Evolutionary conservation across 345 rosid species (phyloP).

Genomic region (Salix brachista): DNA sequence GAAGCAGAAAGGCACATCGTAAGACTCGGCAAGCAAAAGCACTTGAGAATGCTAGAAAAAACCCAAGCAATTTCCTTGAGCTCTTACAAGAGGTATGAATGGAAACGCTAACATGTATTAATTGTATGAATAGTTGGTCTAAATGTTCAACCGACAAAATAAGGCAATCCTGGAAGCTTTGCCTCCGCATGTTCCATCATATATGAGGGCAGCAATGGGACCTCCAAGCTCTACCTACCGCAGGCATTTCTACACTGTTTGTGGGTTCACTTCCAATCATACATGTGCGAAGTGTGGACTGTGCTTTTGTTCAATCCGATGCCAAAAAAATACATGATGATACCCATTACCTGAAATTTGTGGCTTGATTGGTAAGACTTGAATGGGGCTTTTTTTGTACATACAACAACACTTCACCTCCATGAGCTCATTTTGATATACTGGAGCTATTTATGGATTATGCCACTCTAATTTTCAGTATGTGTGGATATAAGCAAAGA

Average conservation of each 20-base stretch:
- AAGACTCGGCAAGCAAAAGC: constrained; percentile 97
- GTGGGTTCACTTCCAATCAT: constrained; percentile 64
- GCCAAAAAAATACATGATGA: constrained; percentile 76
- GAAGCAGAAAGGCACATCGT: constrained; percentile 74
- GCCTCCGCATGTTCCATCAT: constrained; percentile 77
- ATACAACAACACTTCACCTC: neutral
- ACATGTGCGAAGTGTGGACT: constrained; percentile 78
- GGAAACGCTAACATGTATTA: neutral
- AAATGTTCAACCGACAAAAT: neutral
- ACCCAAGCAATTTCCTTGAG: constrained; percentile 82
- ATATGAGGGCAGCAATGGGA: constrained; percentile 71
- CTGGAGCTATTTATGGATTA: neutral
- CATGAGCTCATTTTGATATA: neutral
- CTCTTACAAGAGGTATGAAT: constrained; percentile 71
- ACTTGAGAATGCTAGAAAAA: constrained; percentile 81
- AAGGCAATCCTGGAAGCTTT: constrained; percentile 80
- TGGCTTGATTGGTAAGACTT: constrained; percentile 42
- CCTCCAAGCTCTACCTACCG: constrained; percentile 60
- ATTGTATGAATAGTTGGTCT: constrained; percentile 6
- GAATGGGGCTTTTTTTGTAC: neutral
- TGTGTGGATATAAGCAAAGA: neutral
- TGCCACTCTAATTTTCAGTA: neutral
- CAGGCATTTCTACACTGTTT: constrained; percentile 74
- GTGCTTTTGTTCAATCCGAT: constrained; percentile 74
- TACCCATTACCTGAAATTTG: constrained; percentile 88